Percentiles rank a stretch among this genome's conserved stretches.
Conservation (phyloP, 345 rosid species). For the Acer yangbiense region DNA sequence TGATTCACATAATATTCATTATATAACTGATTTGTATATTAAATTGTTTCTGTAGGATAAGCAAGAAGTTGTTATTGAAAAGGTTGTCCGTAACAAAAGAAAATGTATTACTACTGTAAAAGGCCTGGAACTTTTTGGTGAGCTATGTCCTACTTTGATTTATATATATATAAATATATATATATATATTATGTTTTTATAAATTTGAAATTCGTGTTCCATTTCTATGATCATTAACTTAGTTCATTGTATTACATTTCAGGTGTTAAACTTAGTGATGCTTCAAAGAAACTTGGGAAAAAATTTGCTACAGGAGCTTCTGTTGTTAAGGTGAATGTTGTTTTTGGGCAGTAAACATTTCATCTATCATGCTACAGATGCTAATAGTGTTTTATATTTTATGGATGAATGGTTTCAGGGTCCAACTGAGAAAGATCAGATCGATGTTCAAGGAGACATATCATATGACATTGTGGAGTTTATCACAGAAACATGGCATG, state of each 20-base stretch:
- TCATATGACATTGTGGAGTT: conserved; percentile 45
- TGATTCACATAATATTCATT: neutral
- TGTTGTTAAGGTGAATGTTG: conserved; percentile 48
- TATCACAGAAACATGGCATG: conserved; percentile 45
- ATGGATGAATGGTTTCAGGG: conserved; percentile 37
- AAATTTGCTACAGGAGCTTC: conserved; percentile 61
- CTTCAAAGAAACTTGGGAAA: conserved; percentile 57
- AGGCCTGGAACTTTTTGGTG: conserved; percentile 59
- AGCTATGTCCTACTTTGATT: conserved; percentile 5
- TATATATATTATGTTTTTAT: neutral
- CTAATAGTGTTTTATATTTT: neutral
- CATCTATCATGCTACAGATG: neutral
- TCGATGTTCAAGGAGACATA: conserved; percentile 66
- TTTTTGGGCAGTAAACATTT: neutral
- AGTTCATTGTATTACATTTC: conserved; percentile 14
- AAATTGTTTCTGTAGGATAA: conserved; percentile 34
- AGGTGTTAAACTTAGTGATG: conserved; percentile 57
- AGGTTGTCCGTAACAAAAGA: conserved; percentile 51
- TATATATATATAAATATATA: neutral
- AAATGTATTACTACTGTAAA: conserved; percentile 52
- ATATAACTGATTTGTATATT: conserved; percentile 6
- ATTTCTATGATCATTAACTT: neutral
- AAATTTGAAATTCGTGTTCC: neutral
- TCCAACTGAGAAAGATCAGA: conserved; percentile 60
- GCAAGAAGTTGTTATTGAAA: conserved; percentile 54